Base-by-base conservation (phyloP, 2,329 filamentous ascomycete species). In the Fusarium sp. region DNA sequence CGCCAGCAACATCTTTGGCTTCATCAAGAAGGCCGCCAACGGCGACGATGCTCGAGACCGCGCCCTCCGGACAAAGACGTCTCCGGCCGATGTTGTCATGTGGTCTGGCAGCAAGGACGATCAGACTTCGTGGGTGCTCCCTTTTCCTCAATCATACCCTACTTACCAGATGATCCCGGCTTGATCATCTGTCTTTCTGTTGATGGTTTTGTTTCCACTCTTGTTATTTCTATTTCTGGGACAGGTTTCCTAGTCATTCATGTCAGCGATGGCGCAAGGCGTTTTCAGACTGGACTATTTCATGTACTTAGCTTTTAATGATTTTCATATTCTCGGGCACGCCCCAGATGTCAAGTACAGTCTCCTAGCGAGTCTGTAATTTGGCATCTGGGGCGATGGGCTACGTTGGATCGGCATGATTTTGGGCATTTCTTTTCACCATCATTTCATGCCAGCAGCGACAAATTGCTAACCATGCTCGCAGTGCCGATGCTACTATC, bases 21-120 rank as follows among this genome's bases (percentile, higher is more conserved):
- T 98, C 79, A 91, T 97, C 85, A 98, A 97, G 86, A 97, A 96
- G 83, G 95, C 94, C 12, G 92, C 93, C 17, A 90, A 86, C 63
- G 95, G 96, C 76, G 89, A 96, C 66, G 92, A 94, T n/a, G 92
- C 92, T 8, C 92, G 95, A 82, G 90, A 95, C 84, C 92, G 92
- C 79, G 91, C 95, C 58, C 85, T 95, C 74, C 89, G 92, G 75
- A 98, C 96, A 46, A 98, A 98, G 87, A 98, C 96, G 12, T 96
- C 93, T 56, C 93, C 95, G 2, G 96, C 96, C 51, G 96, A 98
- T 82, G 96, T 99, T 51, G 89, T 98, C 81, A 98, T 98, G 94
- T 96, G 95, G 91, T 97, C 94, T 63, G 96, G 96, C 65, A 97
- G 94, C 86, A 98, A 98, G 83, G 96, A 98, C 80, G 91, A 93